A percentile compares a stretch with the other conserved stretches of the same genome.
phyloP scores from a whole-genome alignment of 2,329 filamentous ascomycete species.

The Thelonectria discophora region DNA sequence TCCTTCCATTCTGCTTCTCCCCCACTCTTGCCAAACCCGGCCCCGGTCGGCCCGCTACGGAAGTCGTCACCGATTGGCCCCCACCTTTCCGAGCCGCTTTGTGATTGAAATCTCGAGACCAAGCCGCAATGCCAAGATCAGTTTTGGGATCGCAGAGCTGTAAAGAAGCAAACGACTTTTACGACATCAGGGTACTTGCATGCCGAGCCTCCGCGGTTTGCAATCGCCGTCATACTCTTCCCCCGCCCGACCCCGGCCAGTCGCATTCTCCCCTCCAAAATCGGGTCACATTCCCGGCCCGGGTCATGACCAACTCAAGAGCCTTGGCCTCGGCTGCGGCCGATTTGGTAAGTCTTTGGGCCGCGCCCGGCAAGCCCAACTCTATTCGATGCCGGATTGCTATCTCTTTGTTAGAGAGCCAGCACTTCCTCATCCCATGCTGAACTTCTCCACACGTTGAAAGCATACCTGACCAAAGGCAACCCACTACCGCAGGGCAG shows the following conservation, averaged over 20 bases:
- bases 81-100: conserved; percentile 3
- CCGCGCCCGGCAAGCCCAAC: conserved; percentile 14
- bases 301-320: conserved; percentile 1
- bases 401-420: neutral
- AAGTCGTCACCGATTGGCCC: conserved; percentile 13
- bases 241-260: neutral
- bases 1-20: neutral
- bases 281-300: conserved; percentile 5
- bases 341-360: conserved; percentile 3
- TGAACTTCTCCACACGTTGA: neutral
- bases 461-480: neutral
- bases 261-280: neutral
- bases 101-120: neutral
- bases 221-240: neutral
- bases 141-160: neutral
- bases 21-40: conserved; percentile 20
- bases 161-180: neutral
- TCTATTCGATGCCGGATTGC: conserved; percentile 8
- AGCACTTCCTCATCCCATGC: neutral
- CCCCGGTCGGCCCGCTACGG: conserved; percentile 6
- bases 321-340: conserved; percentile 12
- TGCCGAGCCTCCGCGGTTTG: too few species aligned
- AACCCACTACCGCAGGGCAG: neutral
- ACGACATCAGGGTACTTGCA: neutral
- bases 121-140: neutral